A percentile compares a stretch with the other conserved stretches of the same genome.
These are phyloP conservation scores for Candolleomyces efflorescens DNA, from an alignment of 768 basidiomycete genomes.

Conservation along the genomic window DNA sequence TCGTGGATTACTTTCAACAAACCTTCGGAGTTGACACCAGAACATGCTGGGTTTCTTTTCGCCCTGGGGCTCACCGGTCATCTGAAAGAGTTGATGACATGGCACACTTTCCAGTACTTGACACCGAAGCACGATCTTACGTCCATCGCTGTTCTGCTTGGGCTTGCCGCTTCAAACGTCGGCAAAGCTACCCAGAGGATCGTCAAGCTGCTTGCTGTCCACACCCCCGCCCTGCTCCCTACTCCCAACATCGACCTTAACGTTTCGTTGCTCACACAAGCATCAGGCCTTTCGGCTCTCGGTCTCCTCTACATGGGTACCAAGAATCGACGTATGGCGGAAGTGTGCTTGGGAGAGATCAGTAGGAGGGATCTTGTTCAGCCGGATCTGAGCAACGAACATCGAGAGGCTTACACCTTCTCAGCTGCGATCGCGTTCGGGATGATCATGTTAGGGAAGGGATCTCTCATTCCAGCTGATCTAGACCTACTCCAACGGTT, in stretches of 20 bases:
- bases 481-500: constrained; percentile 62
- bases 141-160: constrained; percentile 88
- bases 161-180: constrained; percentile 87
- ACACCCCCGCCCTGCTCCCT: constrained; percentile 90
- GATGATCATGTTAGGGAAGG: constrained; percentile 93
- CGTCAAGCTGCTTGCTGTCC: constrained; percentile 87
- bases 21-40: constrained; percentile 82
- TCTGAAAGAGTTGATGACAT: constrained; percentile 82
- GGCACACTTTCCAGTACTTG: constrained; percentile 94
- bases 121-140: constrained; percentile 96
- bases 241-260: constrained; percentile 85
- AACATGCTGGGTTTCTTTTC: constrained; percentile 95
- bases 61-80: constrained; percentile 93
- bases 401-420: constrained; percentile 89
- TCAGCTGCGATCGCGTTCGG: constrained; percentile 89
- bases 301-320: constrained; percentile 90
- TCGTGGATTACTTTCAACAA: constrained; percentile 97
- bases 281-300: constrained; percentile 81
- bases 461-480: constrained; percentile 75
- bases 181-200: constrained; percentile 84
- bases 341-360: constrained; percentile 85
- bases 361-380: constrained; percentile 72
- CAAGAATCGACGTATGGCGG: constrained; percentile 86
- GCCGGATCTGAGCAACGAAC: constrained; percentile 81
- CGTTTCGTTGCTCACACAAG: constrained; percentile 84